Evolutionary conservation across 2,329 filamentous ascomycete genomes (phyloP).

Genomic region (Aureobasidium uvarum): DNA sequence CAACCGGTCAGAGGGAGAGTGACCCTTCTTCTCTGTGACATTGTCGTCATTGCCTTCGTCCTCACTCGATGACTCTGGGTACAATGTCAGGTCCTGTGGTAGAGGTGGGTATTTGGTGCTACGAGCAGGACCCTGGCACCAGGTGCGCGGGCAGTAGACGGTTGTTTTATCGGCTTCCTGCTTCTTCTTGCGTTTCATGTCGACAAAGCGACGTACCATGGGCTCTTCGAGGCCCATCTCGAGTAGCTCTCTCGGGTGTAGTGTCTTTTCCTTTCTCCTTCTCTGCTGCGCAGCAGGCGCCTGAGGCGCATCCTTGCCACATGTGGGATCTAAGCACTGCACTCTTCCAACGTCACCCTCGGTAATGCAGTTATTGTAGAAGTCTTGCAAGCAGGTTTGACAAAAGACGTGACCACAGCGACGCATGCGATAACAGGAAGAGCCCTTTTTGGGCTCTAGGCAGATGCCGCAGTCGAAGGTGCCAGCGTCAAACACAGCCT

Average conservation of each 20-base stretch:
- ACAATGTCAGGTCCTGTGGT: conserved; percentile 42
- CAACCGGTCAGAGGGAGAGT: conserved; percentile 58
- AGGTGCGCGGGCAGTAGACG: conserved; percentile 85
- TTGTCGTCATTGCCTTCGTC: conserved; percentile 36
- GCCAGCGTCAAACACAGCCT: conserved; percentile 72
- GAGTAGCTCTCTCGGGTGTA: conserved; percentile 78
- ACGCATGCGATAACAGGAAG: conserved; percentile 73
- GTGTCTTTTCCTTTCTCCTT: conserved; percentile 63
- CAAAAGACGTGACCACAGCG: conserved; percentile 93
- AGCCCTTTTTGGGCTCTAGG: conserved; percentile 87
- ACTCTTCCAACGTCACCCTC: conserved; percentile 79
- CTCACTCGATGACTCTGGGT: conserved; percentile 40
- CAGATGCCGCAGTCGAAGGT: conserved; percentile 89
- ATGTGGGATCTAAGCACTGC: conserved; percentile 75
- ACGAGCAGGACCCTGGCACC: conserved; percentile 85
- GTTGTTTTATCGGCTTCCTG: conserved; percentile 90
- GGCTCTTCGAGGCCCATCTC: conserved; percentile 56
- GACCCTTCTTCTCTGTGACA: conserved; percentile 14
- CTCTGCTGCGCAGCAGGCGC: conserved; percentile 35
- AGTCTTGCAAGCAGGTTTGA: conserved; percentile 78
- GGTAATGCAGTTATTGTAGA: conserved; percentile 82
- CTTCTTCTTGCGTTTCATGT: conserved; percentile 86
- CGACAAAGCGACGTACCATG: conserved; percentile 79
- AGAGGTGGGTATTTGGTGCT: conserved; percentile 53
- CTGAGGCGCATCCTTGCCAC: conserved; percentile 62